Evolutionary conservation across 495 filamentous ascomycete species (phyloP).

Genomic region (Aspergillus haitiensis): DNA sequence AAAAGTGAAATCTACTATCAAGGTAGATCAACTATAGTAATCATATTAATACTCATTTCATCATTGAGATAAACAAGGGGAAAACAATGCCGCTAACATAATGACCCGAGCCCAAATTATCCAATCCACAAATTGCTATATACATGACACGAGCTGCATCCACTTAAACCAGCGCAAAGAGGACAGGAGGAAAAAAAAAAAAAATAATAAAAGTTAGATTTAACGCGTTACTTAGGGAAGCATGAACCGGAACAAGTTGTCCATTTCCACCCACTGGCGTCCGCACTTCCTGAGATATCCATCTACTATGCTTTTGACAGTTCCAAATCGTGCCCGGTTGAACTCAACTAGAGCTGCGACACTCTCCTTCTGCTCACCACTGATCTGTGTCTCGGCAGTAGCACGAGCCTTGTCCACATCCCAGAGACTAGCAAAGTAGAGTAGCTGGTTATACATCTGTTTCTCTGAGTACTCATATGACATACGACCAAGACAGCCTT

Average conservation of each 20-base stretch:
- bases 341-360: slow-evolving; percentile 70
- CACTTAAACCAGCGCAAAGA: not conserved
- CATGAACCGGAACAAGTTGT: slow-evolving; percentile 78
- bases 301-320: slow-evolving; percentile 74
- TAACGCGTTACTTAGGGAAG: slow-evolving; percentile 30
- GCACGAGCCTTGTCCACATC: slow-evolving; percentile 81
- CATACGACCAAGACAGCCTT: slow-evolving; percentile 87
- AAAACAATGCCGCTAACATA: not conserved
- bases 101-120: too few species aligned
- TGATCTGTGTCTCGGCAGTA: slow-evolving; percentile 45
- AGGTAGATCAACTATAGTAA: not conserved
- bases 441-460: slow-evolving; percentile 87
- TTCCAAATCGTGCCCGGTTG: slow-evolving; percentile 75
- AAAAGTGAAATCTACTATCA: too few species aligned
- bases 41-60: slow-evolving; percentile 5
- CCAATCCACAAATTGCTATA: slow-evolving; percentile 2
- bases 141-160: not conserved
- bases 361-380: slow-evolving; percentile 56
- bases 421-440: slow-evolving; percentile 83
- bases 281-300: slow-evolving; percentile 91
- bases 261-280: slow-evolving; percentile 95
- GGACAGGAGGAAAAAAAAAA: not conserved
- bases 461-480: slow-evolving; percentile 84
- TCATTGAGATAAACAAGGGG: not conserved
- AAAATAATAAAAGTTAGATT: not conserved